Evolutionary conservation across 805 yeast genomes (phyloP).

Genomic region (Torulaspora delbrueckii): DNA sequence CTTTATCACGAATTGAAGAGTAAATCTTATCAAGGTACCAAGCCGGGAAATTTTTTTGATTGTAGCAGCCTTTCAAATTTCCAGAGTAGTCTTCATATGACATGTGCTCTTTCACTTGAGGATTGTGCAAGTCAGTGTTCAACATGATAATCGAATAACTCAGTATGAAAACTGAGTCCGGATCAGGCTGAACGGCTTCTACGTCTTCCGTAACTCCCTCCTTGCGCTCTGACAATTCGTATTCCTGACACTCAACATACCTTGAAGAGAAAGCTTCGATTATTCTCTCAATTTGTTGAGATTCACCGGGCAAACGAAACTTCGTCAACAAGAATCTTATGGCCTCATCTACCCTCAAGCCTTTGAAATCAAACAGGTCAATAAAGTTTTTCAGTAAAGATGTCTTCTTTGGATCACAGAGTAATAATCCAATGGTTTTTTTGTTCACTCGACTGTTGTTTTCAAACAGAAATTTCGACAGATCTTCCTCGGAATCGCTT

Average conservation of each 20-base stretch:
- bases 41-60: conserved; percentile 69
- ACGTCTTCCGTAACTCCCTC: conserved; percentile 28
- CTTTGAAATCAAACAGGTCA: conserved; percentile 65
- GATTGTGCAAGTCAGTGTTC: conserved; percentile 90
- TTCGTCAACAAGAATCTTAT: conserved; percentile 72
- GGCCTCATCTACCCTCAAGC: conserved; percentile 88
- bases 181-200: conserved; percentile 61
- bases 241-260: conserved; percentile 61
- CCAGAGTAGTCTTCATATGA: conserved; percentile 72
- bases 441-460: conserved; percentile 82
- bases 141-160: conserved; percentile 91
- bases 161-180: conserved; percentile 82
- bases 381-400: conserved; percentile 61
- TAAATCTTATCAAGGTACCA: conserved; percentile 84
- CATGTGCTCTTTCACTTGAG: conserved; percentile 91
- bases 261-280: conserved; percentile 81
- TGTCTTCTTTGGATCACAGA: conserved; percentile 69
- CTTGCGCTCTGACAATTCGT: conserved; percentile 20
- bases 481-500: conserved; percentile 48
- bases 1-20: conserved; percentile 72
- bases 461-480: conserved; percentile 72
- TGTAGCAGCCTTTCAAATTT: conserved; percentile 76
- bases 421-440: conserved; percentile 76
- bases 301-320: conserved; percentile 94
- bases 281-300: conserved; percentile 91